Conservation (phyloP, 2,329 filamentous ascomycete genomes). For the Colletotrichum plurivorum region DNA sequence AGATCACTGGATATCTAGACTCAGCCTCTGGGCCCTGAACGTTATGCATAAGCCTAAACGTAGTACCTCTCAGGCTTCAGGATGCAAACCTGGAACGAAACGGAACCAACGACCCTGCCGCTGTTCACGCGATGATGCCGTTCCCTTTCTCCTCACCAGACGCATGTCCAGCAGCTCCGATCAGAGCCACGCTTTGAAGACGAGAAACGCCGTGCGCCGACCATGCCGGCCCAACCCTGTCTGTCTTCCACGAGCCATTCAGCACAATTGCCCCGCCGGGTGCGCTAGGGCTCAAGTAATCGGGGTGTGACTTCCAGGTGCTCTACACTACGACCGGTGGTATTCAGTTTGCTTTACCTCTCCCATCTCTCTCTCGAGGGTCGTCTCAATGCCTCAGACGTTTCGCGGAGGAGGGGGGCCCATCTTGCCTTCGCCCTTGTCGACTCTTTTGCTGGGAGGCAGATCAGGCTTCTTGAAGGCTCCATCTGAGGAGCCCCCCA, state of each 20-base stretch:
- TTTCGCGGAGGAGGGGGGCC: conserved; percentile 48
- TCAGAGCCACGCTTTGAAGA: not conserved
- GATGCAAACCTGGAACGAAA: not conserved
- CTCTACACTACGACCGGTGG: conserved; percentile 9
- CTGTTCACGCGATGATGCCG: not conserved
- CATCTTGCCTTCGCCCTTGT: conserved; percentile 73
- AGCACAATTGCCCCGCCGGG: conserved; percentile 2
- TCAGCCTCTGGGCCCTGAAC: no score
- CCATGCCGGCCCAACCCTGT: conserved; percentile 19
- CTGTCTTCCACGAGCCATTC: conserved; percentile 12
- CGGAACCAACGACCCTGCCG: not conserved
- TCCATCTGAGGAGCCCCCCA: conserved; percentile 71
- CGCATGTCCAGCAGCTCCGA: conserved; percentile 1
- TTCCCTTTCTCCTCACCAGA: conserved; percentile 3
- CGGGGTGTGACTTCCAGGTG: conserved; percentile 11
- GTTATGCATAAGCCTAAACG: no score
- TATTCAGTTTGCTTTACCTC: not conserved
- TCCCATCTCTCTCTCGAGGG: not conserved
- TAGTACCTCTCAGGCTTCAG: not conserved
- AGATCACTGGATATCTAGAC: no score
- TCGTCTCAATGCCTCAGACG: conserved; percentile 20
- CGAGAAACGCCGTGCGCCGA: conserved; percentile 30
- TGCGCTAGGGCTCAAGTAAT: not conserved
- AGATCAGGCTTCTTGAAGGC: conserved; percentile 88
- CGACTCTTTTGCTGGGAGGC: conserved; percentile 80